phyloP scores from a whole-genome alignment of 1,284 basidiomycete genomes.

The Phylloboletellus chloephorus region DNA sequence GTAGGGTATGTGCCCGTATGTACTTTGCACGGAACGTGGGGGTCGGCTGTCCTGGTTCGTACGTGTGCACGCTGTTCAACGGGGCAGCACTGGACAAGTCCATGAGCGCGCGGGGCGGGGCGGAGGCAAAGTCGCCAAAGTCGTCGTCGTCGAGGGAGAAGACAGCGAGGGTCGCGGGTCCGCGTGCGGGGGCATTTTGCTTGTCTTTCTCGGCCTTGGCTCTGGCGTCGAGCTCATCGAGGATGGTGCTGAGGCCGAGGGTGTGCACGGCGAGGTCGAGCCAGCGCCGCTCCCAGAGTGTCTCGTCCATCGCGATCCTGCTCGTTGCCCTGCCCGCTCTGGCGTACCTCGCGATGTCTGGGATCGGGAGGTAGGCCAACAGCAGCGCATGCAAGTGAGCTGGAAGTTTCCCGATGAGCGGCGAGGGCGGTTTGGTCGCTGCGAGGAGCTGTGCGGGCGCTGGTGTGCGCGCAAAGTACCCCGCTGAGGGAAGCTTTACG shows the following conservation, averaged over 20 bases:
- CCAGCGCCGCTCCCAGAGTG: slow-evolving; percentile 73
- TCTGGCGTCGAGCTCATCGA: slow-evolving; percentile 56
- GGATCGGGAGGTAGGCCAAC: slow-evolving; percentile 66
- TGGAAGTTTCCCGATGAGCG: slow-evolving; percentile 68
- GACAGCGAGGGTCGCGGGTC: slow-evolving; percentile 53
- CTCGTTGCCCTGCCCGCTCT: slow-evolving; percentile 61
- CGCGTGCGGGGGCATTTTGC: slow-evolving; percentile 4
- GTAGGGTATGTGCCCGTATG: slow-evolving; percentile 58
- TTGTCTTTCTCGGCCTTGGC: slow-evolving; percentile 18
- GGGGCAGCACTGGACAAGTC: slow-evolving; percentile 19
- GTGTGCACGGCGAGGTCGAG: slow-evolving; percentile 46
- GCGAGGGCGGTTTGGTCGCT: slow-evolving; percentile 23
- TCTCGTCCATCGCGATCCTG: slow-evolving; percentile 62
- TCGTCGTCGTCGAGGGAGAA: slow-evolving; percentile 77
- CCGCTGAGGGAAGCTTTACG: slow-evolving; percentile 14
- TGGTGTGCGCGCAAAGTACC: slow-evolving; percentile 22
- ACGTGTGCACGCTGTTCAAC: slow-evolving; percentile 11
- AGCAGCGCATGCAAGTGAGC: slow-evolving; percentile 71
- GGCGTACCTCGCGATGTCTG: slow-evolving; percentile 74
- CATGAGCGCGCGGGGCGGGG: slow-evolving; percentile 22
- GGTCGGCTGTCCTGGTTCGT: slow-evolving; percentile 25
- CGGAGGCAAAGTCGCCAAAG: slow-evolving; percentile 82
- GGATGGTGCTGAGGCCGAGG: slow-evolving; percentile 39
- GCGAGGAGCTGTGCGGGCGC: slow-evolving; percentile 27
- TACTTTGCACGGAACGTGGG: slow-evolving; percentile 47